These are phyloP conservation scores for Hygrophila difformis DNA, from an alignment of 257 asterid species.

Conservation along the genomic window DNA sequence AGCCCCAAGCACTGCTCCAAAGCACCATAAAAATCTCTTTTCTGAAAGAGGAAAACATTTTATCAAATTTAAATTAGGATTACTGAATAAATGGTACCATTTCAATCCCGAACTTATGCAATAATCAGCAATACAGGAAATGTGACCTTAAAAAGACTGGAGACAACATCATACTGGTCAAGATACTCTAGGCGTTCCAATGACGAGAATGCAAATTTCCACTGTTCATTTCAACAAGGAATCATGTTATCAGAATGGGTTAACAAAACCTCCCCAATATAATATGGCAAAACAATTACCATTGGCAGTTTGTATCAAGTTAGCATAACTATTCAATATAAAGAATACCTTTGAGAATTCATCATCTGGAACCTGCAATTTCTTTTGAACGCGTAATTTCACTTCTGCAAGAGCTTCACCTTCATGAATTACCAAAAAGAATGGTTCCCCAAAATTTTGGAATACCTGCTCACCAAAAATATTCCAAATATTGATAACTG, in stretches of 20 bases:
- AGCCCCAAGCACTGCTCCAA: conserved; percentile 98
- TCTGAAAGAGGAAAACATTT: conserved; percentile 41
- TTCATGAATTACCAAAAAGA: conserved; percentile 81
- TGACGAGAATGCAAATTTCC: conserved; percentile 90
- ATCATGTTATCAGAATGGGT: conserved; percentile 10
- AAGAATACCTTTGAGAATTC: conserved; percentile 71
- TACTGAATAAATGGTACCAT: no score
- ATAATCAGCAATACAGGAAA: conserved; percentile 1
- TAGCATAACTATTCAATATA: neutral
- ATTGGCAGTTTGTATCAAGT: no score
- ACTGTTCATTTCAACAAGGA: conserved; percentile 25
- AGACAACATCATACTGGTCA: conserved; percentile 70
- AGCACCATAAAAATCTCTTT: conserved; percentile 90
- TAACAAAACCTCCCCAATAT: conserved; percentile 1
- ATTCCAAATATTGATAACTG: no score
- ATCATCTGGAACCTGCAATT: conserved; percentile 80
- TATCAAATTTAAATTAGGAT: conserved; percentile 21
- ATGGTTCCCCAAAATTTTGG: conserved; percentile 94
- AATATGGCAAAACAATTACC: neutral
- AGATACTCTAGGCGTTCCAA: conserved; percentile 96
- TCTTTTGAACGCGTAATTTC: conserved; percentile 77
- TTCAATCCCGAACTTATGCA: conserved; percentile 14
- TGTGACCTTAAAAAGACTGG: conserved; percentile 78
- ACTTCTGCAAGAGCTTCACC: conserved; percentile 83
- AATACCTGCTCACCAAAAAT: conserved; percentile 20